Base-by-base conservation (phyloP, 2,329 filamentous ascomycete species). In the Alternaria tenuissima region DNA sequence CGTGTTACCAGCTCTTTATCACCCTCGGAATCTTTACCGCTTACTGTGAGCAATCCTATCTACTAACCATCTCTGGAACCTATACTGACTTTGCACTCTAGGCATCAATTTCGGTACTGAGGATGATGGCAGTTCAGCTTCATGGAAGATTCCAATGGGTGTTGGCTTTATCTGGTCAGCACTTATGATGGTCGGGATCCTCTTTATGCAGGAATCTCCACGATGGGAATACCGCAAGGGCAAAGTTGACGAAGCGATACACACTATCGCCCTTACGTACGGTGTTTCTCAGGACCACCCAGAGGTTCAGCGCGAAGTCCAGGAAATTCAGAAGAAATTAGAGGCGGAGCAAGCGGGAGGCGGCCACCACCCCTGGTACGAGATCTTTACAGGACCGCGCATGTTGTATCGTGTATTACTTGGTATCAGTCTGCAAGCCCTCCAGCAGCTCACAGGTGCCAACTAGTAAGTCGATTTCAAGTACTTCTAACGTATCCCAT, bases 1-100 rank as follows among this genome's bases (percentile, higher is more conserved):
- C 85, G 1, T 86, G 83, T 52, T 91, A 91, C 76, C 89, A 91
- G 80, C 83, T 91, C 3, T 86, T 90, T 74, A 88, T 91, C 72
- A 91, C 89, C 0, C 80, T 90, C 28, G 89, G 89, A 48, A 90
- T 91, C 73, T 88, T 82, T 54, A 71, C 81, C 22, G 83, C 80
- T 2, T 79, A 79, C 60, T 77, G 78, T 67, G 14, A 24, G 39
- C 20, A 16, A 16, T 16, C 1, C 14, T 12, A 4, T 11, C 5
- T 24, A 16, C 39, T 1, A 16, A 16, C 39, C 5, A 16, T 24
- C 3, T 24, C 6, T 24, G 11, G 24, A 20, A 42, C 20, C 3
- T 42, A 8, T 16, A 16, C 39, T 42, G 5, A 42, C 39, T 24
- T 42, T 9, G 38, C 5, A 42, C 39, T 24, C 24, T 16, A 42